These are phyloP conservation scores for Tremella fuciformis DNA, from an alignment of 768 basidiomycete genomes.

Conservation along the genomic window DNA sequence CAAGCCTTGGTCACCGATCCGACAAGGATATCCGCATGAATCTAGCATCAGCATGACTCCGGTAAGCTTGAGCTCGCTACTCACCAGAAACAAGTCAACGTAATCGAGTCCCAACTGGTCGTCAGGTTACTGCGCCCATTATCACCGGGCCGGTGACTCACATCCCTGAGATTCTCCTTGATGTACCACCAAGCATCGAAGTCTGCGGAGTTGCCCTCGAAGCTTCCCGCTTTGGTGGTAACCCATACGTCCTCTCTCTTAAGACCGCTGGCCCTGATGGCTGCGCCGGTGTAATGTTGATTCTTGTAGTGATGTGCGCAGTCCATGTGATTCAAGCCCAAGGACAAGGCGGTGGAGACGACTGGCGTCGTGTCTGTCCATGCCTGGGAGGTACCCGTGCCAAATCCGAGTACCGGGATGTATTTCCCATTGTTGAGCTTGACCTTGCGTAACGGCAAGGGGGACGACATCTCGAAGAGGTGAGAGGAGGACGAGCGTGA, in stretches of 20 bases:
- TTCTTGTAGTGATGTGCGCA: constrained; percentile 35
- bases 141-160: constrained; percentile 12
- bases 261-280: constrained; percentile 21
- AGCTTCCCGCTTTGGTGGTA: constrained; percentile 29
- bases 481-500: not conserved
- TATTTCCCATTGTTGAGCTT: constrained; percentile 27
- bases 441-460: not conserved
- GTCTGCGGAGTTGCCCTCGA: constrained; percentile 13
- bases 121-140: not conserved
- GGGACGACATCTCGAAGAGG: not conserved
- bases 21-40: constrained; percentile 27
- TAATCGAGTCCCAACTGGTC: constrained; percentile 20
- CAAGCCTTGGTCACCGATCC: constrained; percentile 15
- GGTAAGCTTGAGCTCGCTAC: constrained; percentile 1
- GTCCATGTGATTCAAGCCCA: constrained; percentile 32
- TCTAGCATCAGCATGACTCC: constrained; percentile 6
- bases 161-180: constrained; percentile 21
- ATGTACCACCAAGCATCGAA: constrained; percentile 23
- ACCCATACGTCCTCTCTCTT: constrained; percentile 29
- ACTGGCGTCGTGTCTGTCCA: constrained; percentile 19
- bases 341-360: constrained; percentile 24
- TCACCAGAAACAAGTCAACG: constrained; percentile 23
- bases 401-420: constrained; percentile 27
- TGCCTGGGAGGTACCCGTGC: constrained; percentile 30
- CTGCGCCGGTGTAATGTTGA: constrained; percentile 23